Evolutionary conservation across 2,329 filamentous ascomycete species (phyloP), one percentile per base, ranked within the genome.

Genomic region (Fusarium paranaense): DNA sequence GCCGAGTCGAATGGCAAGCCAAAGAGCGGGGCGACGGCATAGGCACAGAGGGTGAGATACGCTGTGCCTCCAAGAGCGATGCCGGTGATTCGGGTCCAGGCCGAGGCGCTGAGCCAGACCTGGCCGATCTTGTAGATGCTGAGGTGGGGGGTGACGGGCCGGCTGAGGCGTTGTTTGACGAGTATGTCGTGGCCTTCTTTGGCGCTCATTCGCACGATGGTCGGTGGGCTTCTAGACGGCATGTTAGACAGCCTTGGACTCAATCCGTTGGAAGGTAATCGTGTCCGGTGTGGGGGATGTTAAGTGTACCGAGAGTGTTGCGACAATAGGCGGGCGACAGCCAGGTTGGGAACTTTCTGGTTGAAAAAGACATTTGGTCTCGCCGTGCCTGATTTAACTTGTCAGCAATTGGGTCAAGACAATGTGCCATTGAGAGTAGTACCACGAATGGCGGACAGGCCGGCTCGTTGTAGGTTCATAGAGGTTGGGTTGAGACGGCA

Each of bases 91-190:
- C 70, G 35, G 32, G 69, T 72, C 70, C 70, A 72, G 8, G 70
- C 70, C 7, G 70, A 72, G n/a, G 70, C 60, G n/a, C 70, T 72
- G 27, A 72, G 62, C 60, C 69, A 72, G 4, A 70, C 18, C 25
- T 72, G 70, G 13, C 35, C 38, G 6, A 66, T 33, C 10, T 62
- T 72, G 9, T 72, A 72, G 20, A 72, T 72, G 11, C 65, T 25
- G 8, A 72, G 70, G 8, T 72, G 60, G 2, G 70, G 70, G 0
- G 70, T 62, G 7, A 72, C 57, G 1, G 70, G 70, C 5, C 69
- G 65, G 25, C 45, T 70, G 4, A 72, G 69, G 1, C 70, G 70
- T 3, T 72, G 70, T 4, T 72, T 62, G 4, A 50, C 37, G 0
- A 72, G 65, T 10, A 72, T 52, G 11, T 62, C 40, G 5, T 70